Percentiles rank a stretch among this genome's conserved stretches.
Evolutionary conservation across 768 basidiomycete genomes (phyloP).

Genomic region (Mrakia gelida): DNA sequence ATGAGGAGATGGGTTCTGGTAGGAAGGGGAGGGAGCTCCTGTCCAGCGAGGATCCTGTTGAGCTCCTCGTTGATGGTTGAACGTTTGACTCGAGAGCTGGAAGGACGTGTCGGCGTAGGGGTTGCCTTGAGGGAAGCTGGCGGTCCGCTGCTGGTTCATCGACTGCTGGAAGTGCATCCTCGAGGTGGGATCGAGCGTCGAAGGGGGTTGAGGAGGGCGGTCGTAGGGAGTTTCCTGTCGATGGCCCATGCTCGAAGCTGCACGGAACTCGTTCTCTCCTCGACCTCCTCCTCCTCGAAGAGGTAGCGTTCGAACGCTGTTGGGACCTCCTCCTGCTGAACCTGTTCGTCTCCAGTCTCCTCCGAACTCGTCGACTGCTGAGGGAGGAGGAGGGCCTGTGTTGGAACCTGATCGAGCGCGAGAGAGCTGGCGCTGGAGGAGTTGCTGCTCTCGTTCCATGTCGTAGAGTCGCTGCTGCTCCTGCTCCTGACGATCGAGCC

Average conservation of each 20-base stretch:
- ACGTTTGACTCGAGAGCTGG: slow-evolving; percentile 10
- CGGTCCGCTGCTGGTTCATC: background rate
- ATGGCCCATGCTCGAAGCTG: slow-evolving; percentile 4
- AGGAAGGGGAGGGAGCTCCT: background rate
- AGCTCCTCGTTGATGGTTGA: slow-evolving; percentile 10
- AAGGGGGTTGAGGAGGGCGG: background rate
- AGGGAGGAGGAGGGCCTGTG: background rate
- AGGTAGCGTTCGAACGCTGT: background rate
- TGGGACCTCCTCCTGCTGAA: slow-evolving; percentile 19
- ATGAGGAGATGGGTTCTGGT: background rate
- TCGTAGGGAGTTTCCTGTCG: background rate
- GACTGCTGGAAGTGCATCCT: slow-evolving; percentile 10
- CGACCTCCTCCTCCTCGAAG: background rate
- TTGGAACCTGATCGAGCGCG: slow-evolving; percentile 2
- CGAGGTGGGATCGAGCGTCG: background rate
- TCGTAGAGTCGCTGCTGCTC: slow-evolving; percentile 34
- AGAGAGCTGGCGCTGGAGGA: slow-evolving; percentile 18
- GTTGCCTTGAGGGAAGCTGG: background rate
- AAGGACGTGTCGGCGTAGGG: background rate
- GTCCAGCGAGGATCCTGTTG: background rate
- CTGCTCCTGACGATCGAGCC: slow-evolving; percentile 34
- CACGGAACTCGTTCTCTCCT: slow-evolving; percentile 3
- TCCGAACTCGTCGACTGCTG: slow-evolving; percentile 19
- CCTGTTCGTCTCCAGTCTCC: slow-evolving; percentile 29
- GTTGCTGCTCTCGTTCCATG: slow-evolving; percentile 26